Conservation (phyloP, 352 stramenopile genomes). For the Phytophthora fragariaefolia region DNA sequence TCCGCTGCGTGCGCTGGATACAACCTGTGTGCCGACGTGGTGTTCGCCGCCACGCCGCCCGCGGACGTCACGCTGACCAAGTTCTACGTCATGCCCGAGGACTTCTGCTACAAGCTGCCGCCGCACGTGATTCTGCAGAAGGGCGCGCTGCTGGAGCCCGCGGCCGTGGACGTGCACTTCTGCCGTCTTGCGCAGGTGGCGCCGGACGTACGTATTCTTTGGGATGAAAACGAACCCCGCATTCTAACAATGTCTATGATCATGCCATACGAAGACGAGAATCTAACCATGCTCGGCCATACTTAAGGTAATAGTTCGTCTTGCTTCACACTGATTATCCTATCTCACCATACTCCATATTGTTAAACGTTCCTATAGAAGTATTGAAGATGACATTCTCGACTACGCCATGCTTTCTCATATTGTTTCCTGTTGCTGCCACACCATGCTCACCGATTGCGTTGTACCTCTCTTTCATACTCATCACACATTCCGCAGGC, state of each 20-base stretch:
- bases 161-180: constrained; percentile 36
- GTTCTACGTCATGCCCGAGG: constrained; percentile 35
- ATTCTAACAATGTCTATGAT: neutral
- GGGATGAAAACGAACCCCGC: neutral
- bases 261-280: neutral
- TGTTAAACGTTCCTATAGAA: neutral
- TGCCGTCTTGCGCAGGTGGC: constrained; percentile 31
- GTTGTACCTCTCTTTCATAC: neutral
- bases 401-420: neutral
- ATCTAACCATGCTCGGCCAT: neutral
- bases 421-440: neutral
- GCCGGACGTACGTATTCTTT: constrained; percentile 7
- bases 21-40: constrained; percentile 35
- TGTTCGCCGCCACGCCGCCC: constrained; percentile 32
- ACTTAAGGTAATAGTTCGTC: neutral
- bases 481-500: neutral
- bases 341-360: neutral
- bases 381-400: neutral
- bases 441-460: neutral
- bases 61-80: constrained; percentile 35
- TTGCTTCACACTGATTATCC: neutral
- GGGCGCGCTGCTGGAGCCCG: constrained; percentile 33
- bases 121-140: constrained; percentile 29
- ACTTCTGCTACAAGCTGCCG: constrained; percentile 39
- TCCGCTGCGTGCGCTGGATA: constrained; percentile 31